Evolutionary conservation across 1,139 yeast species (phyloP), one percentile per base, ranked within the genome.

Genomic region (Magnusiomyces paraingens): DNA sequence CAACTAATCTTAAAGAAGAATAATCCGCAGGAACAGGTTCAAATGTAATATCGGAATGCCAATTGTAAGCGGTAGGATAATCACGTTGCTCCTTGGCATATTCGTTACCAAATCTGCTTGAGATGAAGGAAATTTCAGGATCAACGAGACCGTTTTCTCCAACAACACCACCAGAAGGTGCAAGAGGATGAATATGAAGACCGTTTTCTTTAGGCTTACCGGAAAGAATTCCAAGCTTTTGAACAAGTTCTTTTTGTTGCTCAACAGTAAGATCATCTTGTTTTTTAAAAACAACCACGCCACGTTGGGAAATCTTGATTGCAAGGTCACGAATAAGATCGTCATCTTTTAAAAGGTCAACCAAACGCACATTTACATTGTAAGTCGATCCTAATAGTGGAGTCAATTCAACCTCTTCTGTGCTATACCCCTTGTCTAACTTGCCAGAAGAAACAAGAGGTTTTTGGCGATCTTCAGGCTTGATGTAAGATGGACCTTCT

Each of bases 211-310:
- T 49, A 14, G 52, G 52, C 42, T 49, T 49, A 41, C 52, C 52
- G 14, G 47, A 11, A 6, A 49, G 40, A 8, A 14, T n/a, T n/a
- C 52, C 52, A 11, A 49, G 48, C 14, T 15, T 22, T 4, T 49
- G 20, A 15, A 44, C 52, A 26, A 49, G 42, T 4, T 42, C 47
- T 15, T 49, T 49, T 65, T 78, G 82, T 58, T 79, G 69, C 39
- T 72, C 71, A 50, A 79, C 77, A 57, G 82, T 76, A 60, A 85
- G 83, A 55, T 78, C 76, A n/a, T 51, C 56, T 66, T 84, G 89
- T 59, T 80, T 76, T 66, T 86, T 75, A 70, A 84, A 84, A 14
- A 83, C 79, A 40, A 81, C 82, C 51, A 83, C 84, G 49, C 89
- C 89, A 61, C 86, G 76, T 67, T 80, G 78, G 26, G 85, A 84